These are phyloP conservation scores for Acacia melanoxylon DNA, from an alignment of 306 rosid species.

Conservation along the genomic window DNA sequence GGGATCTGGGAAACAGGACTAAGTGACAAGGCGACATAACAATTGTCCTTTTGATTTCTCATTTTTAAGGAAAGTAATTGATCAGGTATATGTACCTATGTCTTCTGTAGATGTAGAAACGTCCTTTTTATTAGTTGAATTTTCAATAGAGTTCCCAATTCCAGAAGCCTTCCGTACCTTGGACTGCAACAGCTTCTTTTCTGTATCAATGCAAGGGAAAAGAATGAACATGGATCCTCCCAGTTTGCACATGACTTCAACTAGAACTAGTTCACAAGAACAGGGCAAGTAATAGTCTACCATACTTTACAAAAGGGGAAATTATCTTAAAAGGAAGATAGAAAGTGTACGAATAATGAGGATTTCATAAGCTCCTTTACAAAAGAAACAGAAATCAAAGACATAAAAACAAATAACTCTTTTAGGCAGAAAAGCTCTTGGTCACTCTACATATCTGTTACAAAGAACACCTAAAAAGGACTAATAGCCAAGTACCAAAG, in stretches of 20 bases:
- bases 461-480: not conserved
- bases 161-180: constrained; percentile 83
- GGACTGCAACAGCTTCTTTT: constrained; percentile 84
- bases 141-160: constrained; percentile 52
- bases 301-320: not conserved
- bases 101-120: constrained; percentile 82
- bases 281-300: not conserved
- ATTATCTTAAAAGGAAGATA: not conserved
- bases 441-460: not conserved
- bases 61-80: constrained; percentile 13
- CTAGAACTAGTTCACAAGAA: constrained; percentile 22
- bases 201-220: constrained; percentile 47
- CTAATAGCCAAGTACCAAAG: constrained; percentile 5
- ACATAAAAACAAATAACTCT: not conserved
- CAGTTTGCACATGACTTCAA: constrained; percentile 8
- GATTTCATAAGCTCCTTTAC: not conserved
- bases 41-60: not conserved
- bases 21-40: not conserved
- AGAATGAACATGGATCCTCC: constrained; percentile 23
- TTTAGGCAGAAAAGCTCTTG: not conserved
- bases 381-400: not conserved
- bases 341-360: not conserved
- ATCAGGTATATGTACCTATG: constrained; percentile 58
- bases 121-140: constrained; percentile 54
- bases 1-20: not conserved